Evolutionary conservation across 202 grass and related monocot genomes (phyloP).

Genomic region (Bolboschoenoplectus hybrid): DNA sequence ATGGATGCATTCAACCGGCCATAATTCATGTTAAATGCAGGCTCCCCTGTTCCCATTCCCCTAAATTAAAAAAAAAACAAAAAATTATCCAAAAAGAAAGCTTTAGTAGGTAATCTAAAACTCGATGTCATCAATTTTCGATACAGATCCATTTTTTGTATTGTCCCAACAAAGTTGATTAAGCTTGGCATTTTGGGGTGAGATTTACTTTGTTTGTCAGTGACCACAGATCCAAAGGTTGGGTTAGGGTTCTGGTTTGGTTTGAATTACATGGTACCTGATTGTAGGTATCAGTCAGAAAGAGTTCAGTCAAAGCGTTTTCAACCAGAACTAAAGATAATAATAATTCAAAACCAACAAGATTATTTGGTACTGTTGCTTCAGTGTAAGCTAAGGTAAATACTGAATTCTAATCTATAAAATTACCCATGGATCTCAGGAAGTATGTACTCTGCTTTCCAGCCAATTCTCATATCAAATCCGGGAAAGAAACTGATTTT

Average conservation of each 20-base stretch:
- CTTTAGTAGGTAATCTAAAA: background rate
- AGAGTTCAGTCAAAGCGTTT: background rate
- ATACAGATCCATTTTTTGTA: background rate
- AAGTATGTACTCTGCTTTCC: constrained; percentile 92
- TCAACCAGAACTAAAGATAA: background rate
- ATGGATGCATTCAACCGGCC: constrained; percentile 86
- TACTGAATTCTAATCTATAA: background rate
- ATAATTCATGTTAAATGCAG: constrained; percentile 78
- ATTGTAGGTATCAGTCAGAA: background rate
- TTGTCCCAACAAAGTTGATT: background rate
- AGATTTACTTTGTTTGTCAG: background rate
- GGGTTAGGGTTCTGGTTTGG: background rate
- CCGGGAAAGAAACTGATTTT: constrained; percentile 77
- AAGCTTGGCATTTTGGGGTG: background rate
- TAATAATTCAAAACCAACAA: constrained; percentile 1
- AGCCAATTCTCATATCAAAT: constrained; percentile 92
- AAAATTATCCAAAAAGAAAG: background rate
- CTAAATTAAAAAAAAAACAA: constrained; percentile 51
- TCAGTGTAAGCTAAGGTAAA: background rate
- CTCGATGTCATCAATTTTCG: background rate
- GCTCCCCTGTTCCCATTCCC: constrained; percentile 86
- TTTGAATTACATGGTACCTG: background rate
- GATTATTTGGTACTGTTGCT: background rate
- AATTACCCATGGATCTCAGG: constrained; percentile 87
- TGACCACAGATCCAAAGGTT: background rate